Evolutionary conservation across 1,284 basidiomycete species (phyloP).

Genomic region (Amylostereum chailletii): DNA sequence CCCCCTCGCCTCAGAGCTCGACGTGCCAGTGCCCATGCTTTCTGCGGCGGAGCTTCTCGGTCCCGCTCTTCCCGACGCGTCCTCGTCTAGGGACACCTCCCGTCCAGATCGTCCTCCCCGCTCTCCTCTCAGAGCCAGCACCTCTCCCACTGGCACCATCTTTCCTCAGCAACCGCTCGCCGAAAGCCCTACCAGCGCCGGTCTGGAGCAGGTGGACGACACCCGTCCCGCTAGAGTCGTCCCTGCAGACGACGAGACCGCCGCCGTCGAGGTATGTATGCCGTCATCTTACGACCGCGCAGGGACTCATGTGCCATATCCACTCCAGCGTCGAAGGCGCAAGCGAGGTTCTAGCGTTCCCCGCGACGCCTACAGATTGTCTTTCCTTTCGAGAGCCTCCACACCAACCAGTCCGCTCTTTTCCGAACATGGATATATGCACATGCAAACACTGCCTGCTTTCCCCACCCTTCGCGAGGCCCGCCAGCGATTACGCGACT

Average conservation of each 20-base stretch:
- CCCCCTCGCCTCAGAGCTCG: background rate
- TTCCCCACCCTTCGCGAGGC: constrained; percentile 16
- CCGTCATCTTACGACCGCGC: background rate
- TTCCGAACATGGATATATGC: constrained; percentile 18
- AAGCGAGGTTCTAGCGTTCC: constrained; percentile 28
- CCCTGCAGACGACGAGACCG: background rate
- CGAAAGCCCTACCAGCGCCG: too few species aligned
- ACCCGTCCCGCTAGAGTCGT: background rate
- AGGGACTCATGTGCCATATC: background rate
- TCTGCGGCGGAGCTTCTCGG: constrained; percentile 5
- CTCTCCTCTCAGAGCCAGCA: constrained; percentile 10
- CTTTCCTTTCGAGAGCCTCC: constrained; percentile 24
- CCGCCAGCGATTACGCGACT: constrained; percentile 32
- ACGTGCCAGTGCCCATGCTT: background rate
- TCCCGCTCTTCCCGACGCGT: constrained; percentile 3
- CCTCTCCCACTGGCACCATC: constrained; percentile 1
- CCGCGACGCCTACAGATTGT: constrained; percentile 23
- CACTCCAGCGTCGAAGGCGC: constrained; percentile 7
- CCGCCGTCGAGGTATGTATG: background rate
- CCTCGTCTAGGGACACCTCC: constrained; percentile 1
- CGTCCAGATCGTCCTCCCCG: constrained; percentile 12
- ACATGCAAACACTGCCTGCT: constrained; percentile 16
- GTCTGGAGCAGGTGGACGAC: too few species aligned
- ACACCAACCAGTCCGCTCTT: constrained; percentile 27
- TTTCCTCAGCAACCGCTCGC: background rate